A percentile compares a stretch with the other conserved stretches of the same genome.
phyloP scores from a whole-genome alignment of 1,139 yeast species.

The Entelexis sorbosivorans region DNA sequence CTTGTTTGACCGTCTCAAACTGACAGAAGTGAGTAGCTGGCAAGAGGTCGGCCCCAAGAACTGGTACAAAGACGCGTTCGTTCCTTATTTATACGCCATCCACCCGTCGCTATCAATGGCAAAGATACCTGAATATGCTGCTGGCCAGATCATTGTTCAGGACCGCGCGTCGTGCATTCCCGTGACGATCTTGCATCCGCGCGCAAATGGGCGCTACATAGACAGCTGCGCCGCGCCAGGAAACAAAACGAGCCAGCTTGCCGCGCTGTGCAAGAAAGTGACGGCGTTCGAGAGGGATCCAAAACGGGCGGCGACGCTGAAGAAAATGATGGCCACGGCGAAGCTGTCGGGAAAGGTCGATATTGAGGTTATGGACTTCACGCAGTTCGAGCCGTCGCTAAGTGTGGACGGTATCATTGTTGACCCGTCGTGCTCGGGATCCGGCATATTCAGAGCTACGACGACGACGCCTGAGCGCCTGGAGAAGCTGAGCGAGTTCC shows the following conservation, averaged over 20 bases:
- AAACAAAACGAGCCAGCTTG: slow-evolving; percentile 87
- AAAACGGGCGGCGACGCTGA: slow-evolving; percentile 57
- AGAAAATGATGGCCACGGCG: slow-evolving; percentile 70
- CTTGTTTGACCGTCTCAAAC: slow-evolving; percentile 27
- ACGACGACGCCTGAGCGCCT: slow-evolving; percentile 39
- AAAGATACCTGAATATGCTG: slow-evolving; percentile 53
- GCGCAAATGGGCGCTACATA: slow-evolving; percentile 43
- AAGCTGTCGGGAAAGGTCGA: slow-evolving; percentile 55
- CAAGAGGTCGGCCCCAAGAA: slow-evolving; percentile 36
- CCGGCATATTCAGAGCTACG: slow-evolving; percentile 58
- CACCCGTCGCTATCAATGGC: slow-evolving; percentile 47
- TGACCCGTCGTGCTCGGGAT: slow-evolving; percentile 96
- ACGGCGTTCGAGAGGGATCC: slow-evolving; percentile 82
- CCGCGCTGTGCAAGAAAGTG: slow-evolving; percentile 44
- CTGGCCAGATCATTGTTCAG: slow-evolving; percentile 78
- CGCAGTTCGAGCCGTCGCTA: slow-evolving; percentile 46
- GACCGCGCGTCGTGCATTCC: slow-evolving; percentile 97
- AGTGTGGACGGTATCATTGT: slow-evolving; percentile 72
- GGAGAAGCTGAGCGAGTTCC: slow-evolving; percentile 69
- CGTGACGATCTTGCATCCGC: slow-evolving; percentile 62
- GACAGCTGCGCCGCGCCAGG: slow-evolving; percentile 99
- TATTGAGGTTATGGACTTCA: slow-evolving; percentile 76
- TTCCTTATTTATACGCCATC: slow-evolving; percentile 71
- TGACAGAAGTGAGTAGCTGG: slow-evolving; percentile 39
- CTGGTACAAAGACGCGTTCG: slow-evolving; percentile 55